Conservation (phyloP, 228 moss, liverwort and hornwort species). For the Sphagnum magellanicum region DNA sequence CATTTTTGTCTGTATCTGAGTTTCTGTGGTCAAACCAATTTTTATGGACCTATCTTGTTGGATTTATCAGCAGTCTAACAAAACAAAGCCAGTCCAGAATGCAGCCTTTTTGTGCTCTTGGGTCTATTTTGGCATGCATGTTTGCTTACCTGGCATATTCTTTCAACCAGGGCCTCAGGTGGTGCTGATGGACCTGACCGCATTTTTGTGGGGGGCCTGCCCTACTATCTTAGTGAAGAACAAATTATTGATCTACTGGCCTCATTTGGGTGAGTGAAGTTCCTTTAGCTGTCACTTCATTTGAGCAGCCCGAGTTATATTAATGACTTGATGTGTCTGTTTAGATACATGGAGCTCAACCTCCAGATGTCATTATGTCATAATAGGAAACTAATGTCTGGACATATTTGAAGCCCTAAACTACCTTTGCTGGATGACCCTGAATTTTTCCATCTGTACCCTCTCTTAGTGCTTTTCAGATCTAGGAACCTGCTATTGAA, state of each 20-base stretch:
- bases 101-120: neutral
- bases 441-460: too few relatives aligned
- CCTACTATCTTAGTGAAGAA: conserved; percentile 51
- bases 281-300: too few relatives aligned
- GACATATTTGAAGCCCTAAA: too few relatives aligned
- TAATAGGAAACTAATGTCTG: neutral
- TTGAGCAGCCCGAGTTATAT: too few relatives aligned
- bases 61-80: too few relatives aligned
- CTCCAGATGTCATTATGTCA: neutral
- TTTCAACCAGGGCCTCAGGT: conserved; percentile 35
- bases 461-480: too few relatives aligned
- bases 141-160: too few relatives aligned
- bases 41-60: too few relatives aligned
- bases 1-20: neutral
- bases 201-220: conserved; percentile 55
- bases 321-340: neutral
- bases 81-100: too few relatives aligned
- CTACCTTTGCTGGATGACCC: too few relatives aligned
- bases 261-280: conserved; percentile 37
- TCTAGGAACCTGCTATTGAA: too few relatives aligned
- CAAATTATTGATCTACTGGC: conserved; percentile 56
- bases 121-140: conserved; percentile 14
- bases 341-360: neutral
- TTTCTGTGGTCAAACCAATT: too few relatives aligned
- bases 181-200: conserved; percentile 58